These are phyloP conservation scores for Plasmodium adleri DNA, from an alignment of 169 alveolate genomes.

Conservation along the genomic window DNA sequence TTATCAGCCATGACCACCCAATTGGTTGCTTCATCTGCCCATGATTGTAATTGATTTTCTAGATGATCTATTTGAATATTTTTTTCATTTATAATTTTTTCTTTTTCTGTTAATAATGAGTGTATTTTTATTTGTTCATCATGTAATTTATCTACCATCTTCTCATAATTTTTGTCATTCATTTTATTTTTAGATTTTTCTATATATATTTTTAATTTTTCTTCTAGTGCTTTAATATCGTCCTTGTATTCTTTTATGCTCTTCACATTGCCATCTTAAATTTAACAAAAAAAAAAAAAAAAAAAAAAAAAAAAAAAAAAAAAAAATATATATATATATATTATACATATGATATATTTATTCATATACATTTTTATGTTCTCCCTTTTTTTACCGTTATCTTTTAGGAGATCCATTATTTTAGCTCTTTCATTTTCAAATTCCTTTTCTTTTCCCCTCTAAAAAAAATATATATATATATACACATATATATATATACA, in stretches of 20 bases:
- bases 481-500: slow-evolving; percentile 2
- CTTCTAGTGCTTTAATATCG: slow-evolving; percentile 40
- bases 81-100: slow-evolving; percentile 48
- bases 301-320: neutral
- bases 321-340: neutral
- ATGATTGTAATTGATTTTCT: slow-evolving; percentile 51
- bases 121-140: slow-evolving; percentile 70
- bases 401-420: slow-evolving; percentile 29
- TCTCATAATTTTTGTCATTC: slow-evolving; percentile 56
- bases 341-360: neutral
- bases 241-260: slow-evolving; percentile 37
- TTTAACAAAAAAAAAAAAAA: neutral
- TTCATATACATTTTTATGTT: neutral
- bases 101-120: slow-evolving; percentile 54
- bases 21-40: slow-evolving; percentile 74
- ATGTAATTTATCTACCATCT: slow-evolving; percentile 43
- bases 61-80: slow-evolving; percentile 42
- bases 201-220: slow-evolving; percentile 41
- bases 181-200: slow-evolving; percentile 35
- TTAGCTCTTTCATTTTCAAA: slow-evolving; percentile 35
- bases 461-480: slow-evolving; percentile 10
- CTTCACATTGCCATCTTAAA: slow-evolving; percentile 21
- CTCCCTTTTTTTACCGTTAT: slow-evolving; percentile 12
- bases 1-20: slow-evolving; percentile 67
- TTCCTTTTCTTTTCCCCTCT: slow-evolving; percentile 43